Base-by-base conservation (phyloP, 495 filamentous ascomycete genomes). In the Tuber borchii region DNA sequence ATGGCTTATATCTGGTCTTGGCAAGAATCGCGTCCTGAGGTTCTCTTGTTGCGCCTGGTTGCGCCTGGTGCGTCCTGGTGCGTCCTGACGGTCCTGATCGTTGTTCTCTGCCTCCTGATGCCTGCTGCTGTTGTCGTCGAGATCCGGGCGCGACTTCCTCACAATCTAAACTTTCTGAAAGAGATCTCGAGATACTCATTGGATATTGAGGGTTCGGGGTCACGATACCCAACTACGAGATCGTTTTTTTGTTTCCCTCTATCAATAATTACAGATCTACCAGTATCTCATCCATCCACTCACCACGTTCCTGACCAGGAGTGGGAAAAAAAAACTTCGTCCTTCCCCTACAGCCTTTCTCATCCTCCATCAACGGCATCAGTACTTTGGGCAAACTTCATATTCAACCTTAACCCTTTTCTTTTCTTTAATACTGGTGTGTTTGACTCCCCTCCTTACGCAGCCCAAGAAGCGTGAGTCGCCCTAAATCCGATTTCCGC, bases 91-190 rank as follows among this genome's bases (percentile, higher is more conserved):
- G 12, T 34, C 26, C 14, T 34, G 56, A 26, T 31, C 56, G 14
- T 65, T 65, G 26, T 65, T 14, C 56, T 34, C 56, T 65, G 12
- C 56, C 56, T 72, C 44, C 26, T 56, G 71, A 16, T n/a, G n/a
- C 40, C 40, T 40, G 20, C 40, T 70, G 73, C 37, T 72, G 73
- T 68, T 69, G 48, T 74, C 22, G 73, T 69, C 68, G n/a, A 34
- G 8, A 72, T 46, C 61, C 26, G 5, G 56, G 56, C 56, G 56
- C 56, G 56, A 65, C 56, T 65, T 34, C 51, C 51, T 26, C 51
- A 56, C 48, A 61, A 26, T 22, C 51, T 9, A 65, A 65, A 34
- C 56, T 12, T 65, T 65, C 26, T 65, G 26, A 34, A 31, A 34
- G 56, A 65, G 26, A 65, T 34, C 56, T 65, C 31, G 26, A 65